Base-by-base conservation (phyloP, 805 yeast species). In the Teunomyces tritomae region DNA sequence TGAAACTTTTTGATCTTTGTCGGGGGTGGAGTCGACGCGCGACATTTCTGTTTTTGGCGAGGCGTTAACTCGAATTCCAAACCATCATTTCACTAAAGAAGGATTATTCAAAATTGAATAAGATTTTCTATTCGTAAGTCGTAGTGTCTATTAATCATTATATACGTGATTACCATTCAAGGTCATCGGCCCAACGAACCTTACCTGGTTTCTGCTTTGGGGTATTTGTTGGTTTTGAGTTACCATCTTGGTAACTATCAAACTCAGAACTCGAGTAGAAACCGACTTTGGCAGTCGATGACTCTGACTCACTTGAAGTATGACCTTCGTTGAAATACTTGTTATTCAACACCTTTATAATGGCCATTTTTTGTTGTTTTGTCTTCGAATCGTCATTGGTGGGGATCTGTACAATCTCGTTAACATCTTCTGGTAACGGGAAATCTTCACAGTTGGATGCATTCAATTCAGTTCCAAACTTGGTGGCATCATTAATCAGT, bases 391-490 rank as follows among this genome's bases (percentile, higher is more conserved):
- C 52, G 33, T 59, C 63, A 46, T 72, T 71, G 36, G 77, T 71
- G 14, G 87, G 87, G 13, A 83, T 81, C 32, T 81, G 81, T 4
- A 83, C 86, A 14, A 79, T 67, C 57, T 83, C 87, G 48, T 78
- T 76, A 1, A 70, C 67, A 46, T 73, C 75, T 48, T 77, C 82
- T 0, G 88, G 89, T 13, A 83, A 61, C 9, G 84, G 83, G 42
- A 84, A 77, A 7, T 85, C 87, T 50, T 76, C 79, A 49, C 85
- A 74, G 55, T 82, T 83, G 32, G 78, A 72, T 0, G 87, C 75
- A 58, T 84, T 84, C 48, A 84, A 70, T 59, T 83, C 87, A 1
- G 89, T 84, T 2, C 87, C 89, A 62, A 79, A 83, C 53, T 75
- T 78, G 2, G 88, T 83, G 8, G 88, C 87, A 56, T 84, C 88